Evolutionary conservation across 257 asterid genomes (phyloP).

Genomic region (Solanum lycopersicoides): DNA sequence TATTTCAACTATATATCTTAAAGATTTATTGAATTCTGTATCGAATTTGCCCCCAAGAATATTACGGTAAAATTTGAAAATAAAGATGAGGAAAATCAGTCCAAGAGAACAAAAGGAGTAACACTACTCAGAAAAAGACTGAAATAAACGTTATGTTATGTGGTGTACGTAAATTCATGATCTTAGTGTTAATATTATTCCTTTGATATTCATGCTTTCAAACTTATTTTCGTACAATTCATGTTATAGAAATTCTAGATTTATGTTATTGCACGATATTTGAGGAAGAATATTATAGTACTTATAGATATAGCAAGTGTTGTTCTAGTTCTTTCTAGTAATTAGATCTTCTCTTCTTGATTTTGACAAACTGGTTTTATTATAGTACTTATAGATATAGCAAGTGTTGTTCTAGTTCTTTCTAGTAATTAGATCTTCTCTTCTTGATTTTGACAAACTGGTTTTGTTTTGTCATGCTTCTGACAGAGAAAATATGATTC

Average conservation of each 20-base stretch:
- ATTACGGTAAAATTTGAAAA: neutral
- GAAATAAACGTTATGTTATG: too few relatives aligned
- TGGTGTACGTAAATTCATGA: neutral
- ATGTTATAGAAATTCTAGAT: neutral
- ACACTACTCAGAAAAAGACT: neutral
- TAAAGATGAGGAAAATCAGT: neutral
- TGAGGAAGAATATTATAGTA: neutral
- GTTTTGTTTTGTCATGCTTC: constrained; percentile 12
- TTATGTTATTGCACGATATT: neutral
- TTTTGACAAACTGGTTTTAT: neutral
- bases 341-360: too few relatives aligned
- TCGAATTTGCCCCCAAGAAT: neutral
- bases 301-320: too few relatives aligned
- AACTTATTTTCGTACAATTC: too few relatives aligned
- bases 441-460: neutral
- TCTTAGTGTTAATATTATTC: neutral
- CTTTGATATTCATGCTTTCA: too few relatives aligned
- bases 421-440: too few relatives aligned
- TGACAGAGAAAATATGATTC: constrained; percentile 5
- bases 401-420: too few relatives aligned
- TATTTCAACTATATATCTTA: too few relatives aligned
- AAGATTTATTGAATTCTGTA: neutral
- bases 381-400: too few relatives aligned
- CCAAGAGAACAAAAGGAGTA: neutral
- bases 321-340: too few relatives aligned